Evolutionary conservation across 2,329 filamentous ascomycete species (phyloP), one percentile per base, ranked within the genome.

Genomic region (Ophiostoma ulmi): DNA sequence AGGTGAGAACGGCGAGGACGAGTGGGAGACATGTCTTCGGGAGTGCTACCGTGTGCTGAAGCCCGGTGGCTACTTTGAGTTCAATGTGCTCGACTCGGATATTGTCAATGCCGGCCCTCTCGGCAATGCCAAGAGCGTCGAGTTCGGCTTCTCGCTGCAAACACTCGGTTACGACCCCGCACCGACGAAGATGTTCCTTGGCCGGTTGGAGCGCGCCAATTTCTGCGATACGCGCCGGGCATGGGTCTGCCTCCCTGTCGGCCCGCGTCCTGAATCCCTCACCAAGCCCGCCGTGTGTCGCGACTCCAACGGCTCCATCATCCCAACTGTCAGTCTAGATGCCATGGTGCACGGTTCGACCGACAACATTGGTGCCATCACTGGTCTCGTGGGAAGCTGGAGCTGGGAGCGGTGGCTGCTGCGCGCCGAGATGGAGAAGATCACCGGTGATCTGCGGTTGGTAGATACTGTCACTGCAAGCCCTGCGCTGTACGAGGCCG

Each of bases 351-450:
- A 80, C n/a, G 91, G 91, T 8, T 91, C 86, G 75, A 93, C 91
- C 0, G 87, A 89, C 68, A 87, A 89, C 77, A 87, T 90, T 17
- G 91, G 92, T 1, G 88, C 87, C 75, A 83, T 97, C 74, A 91
- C 91, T 14, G 94, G 94, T 26, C 81, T 98, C 58, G 88, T 94
- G 0, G 95, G 93, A 5, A 90, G 91, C 36, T 95, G 93, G 89
- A 89, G 90, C 78, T 99, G 94, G 94, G 95, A 99, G 85, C 91
- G 92, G 78, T 99, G 95, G 95, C 86, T 98, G 79, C 82, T 97
- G 75, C 92, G 93, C 77, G 86, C 94, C 76, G 91, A 95, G 81
- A 87, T 90, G 81, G 94, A 97, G 83, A 95, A 86, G 79, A 83
- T 84, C 5, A 83, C 92, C 77, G 91, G 91, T 36, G 89, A 92